Evolutionary conservation across 2,329 filamentous ascomycete species (phyloP).

Genomic region (Exophiala sideris): DNA sequence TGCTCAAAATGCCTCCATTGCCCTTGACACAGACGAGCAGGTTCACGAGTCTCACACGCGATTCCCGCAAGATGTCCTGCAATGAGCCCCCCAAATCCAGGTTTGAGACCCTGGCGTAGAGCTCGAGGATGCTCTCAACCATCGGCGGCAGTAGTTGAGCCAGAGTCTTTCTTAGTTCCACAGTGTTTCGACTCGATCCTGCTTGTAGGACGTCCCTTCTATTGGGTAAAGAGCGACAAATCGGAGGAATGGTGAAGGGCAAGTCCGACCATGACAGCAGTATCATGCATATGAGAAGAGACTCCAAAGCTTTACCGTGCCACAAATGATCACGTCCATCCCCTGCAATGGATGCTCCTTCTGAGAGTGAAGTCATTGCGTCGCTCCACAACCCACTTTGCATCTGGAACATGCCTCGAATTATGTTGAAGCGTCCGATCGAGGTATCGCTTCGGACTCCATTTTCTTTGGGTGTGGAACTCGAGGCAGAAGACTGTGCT

Average conservation of each 20-base stretch:
- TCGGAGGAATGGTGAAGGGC: constrained; percentile 56
- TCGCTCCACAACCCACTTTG: constrained; percentile 88
- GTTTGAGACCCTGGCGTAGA: constrained; percentile 21
- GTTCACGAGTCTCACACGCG: constrained; percentile 19
- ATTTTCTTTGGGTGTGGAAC: constrained; percentile 3
- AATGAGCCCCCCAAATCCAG: constrained; percentile 21
- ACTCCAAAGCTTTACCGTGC: constrained; percentile 92
- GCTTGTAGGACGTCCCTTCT: constrained; percentile 14
- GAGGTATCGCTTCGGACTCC: constrained; percentile 19
- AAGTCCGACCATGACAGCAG: constrained; percentile 80
- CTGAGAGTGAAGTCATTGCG: constrained; percentile 76
- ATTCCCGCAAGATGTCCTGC: constrained; percentile 21
- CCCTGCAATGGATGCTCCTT: constrained; percentile 73
- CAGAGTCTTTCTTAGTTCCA: constrained; percentile 13
- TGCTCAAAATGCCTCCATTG: constrained; percentile 13
- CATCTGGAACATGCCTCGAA: constrained; percentile 43
- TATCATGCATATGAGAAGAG: constrained; percentile 76
- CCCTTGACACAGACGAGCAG: constrained; percentile 17
- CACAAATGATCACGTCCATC: constrained; percentile 88
- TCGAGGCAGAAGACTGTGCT: constrained; percentile 7
- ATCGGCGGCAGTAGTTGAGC: constrained; percentile 20
- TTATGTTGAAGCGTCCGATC: constrained; percentile 22
- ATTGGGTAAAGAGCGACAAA: constrained; percentile 20
- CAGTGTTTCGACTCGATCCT: constrained; percentile 8
- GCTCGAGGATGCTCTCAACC: constrained; percentile 21